Evolutionary conservation across 441 rosid genomes (phyloP).

Genomic region (Populus trichocarpa): DNA sequence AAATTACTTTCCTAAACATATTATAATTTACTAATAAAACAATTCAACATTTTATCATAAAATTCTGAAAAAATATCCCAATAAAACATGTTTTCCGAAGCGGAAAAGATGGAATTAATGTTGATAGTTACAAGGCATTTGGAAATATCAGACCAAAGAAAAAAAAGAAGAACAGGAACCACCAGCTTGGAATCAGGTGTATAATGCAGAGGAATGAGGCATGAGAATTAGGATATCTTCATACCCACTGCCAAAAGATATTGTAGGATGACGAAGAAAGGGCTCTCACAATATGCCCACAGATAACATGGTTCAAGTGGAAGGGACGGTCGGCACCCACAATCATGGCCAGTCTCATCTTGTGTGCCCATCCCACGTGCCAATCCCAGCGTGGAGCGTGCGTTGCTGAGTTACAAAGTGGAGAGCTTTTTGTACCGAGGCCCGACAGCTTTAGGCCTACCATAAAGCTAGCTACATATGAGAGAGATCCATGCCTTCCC

Average conservation of each 20-base stretch:
- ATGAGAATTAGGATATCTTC: too few relatives aligned
- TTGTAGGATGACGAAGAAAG: background rate
- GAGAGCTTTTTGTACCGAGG: slow-evolving; percentile 18
- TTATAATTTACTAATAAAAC: too few relatives aligned
- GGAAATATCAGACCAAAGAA: too few relatives aligned
- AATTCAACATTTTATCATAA: too few relatives aligned
- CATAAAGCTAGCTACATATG: slow-evolving; percentile 26
- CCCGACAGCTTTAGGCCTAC: slow-evolving; percentile 49
- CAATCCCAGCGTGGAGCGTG: slow-evolving; percentile 27
- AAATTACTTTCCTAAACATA: too few relatives aligned
- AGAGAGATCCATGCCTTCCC: slow-evolving; percentile 3
- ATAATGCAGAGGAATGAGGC: background rate
- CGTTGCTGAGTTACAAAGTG: slow-evolving; percentile 43
- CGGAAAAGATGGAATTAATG: too few relatives aligned
- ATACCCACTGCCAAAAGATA: background rate
- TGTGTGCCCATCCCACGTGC: slow-evolving; percentile 49
- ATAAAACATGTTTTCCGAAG: too few relatives aligned
- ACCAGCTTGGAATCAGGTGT: background rate
- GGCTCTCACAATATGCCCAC: background rate
- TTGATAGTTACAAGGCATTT: background rate
- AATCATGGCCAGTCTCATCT: slow-evolving; percentile 27
- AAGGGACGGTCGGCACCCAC: slow-evolving; percentile 21
- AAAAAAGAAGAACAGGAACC: background rate
- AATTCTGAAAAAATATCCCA: background rate
- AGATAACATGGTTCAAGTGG: slow-evolving; percentile 20